Percentiles rank a stretch among this genome's conserved stretches.
Conservation (phyloP, 495 filamentous ascomycete species). For the Tuber borchii region DNA sequence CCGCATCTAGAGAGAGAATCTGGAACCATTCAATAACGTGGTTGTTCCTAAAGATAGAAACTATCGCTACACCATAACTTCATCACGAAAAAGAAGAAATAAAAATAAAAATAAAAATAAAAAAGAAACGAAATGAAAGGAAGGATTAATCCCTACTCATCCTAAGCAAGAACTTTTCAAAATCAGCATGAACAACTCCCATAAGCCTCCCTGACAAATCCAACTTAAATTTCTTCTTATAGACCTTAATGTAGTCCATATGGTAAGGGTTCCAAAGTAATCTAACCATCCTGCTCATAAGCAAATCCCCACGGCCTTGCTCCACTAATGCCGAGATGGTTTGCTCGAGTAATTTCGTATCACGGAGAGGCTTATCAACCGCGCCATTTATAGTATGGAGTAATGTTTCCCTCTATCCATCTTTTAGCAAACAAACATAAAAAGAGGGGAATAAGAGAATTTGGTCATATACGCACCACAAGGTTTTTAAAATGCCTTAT, state of each 20-base stretch:
- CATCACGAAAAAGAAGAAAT: neutral
- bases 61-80: neutral
- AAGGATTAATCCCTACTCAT: constrained; percentile 41
- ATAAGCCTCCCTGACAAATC: constrained; percentile 58
- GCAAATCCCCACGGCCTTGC: constrained; percentile 63
- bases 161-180: constrained; percentile 55
- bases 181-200: constrained; percentile 49
- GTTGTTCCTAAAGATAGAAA: neutral
- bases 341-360: constrained; percentile 90
- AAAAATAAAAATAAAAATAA: neutral
- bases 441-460: constrained; percentile 10
- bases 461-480: constrained; percentile 60
- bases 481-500: constrained; percentile 82
- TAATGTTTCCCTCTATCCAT: constrained; percentile 74
- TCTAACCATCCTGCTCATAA: constrained; percentile 72
- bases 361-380: constrained; percentile 89
- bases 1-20: neutral
- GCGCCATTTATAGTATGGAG: constrained; percentile 95
- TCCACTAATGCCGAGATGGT: constrained; percentile 51
- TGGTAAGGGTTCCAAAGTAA: constrained; percentile 79
- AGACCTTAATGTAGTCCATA: constrained; percentile 66
- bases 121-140: neutral
- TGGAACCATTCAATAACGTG: neutral
- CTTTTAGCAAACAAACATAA: neutral
- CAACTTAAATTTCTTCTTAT: constrained; percentile 62